Evolutionary conservation across 345 rosid genomes (phyloP).

Genomic region (Salix koriyanagi): DNA sequence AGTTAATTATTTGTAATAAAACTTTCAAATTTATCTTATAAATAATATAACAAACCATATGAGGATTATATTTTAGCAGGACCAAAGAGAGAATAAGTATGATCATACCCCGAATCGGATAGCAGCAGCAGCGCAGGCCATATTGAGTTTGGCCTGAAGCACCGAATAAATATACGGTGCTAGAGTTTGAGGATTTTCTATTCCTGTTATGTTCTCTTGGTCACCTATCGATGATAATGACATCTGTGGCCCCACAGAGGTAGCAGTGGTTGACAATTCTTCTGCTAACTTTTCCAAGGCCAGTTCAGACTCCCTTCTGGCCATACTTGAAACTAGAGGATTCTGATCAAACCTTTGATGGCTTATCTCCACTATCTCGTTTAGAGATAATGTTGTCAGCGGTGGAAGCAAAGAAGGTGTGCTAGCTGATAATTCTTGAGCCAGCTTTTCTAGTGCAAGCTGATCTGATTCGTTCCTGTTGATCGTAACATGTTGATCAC

Average conservation of each 20-base stretch:
- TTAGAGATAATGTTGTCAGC: background rate
- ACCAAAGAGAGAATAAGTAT: too few relatives aligned
- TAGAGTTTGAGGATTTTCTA: background rate
- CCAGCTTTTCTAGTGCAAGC: background rate
- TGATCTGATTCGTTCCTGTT: background rate
- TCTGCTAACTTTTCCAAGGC: background rate
- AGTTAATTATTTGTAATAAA: too few relatives aligned
- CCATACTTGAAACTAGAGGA: background rate
- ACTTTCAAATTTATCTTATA: too few relatives aligned
- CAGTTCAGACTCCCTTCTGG: background rate
- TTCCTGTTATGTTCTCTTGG: background rate
- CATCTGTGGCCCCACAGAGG: background rate
- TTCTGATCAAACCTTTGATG: background rate
- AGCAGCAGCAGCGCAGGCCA: conserved; percentile 4
- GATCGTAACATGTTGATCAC: background rate
- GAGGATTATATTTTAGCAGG: too few relatives aligned
- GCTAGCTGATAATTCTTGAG: too few relatives aligned
- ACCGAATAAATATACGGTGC: background rate
- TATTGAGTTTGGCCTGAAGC: background rate
- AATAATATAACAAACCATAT: too few relatives aligned
- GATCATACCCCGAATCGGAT: background rate
- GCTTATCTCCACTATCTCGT: background rate
- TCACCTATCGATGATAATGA: background rate
- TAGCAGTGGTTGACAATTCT: background rate
- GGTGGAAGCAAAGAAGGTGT: background rate